These are phyloP conservation scores for Akanthomyces dipterigenus DNA, from an alignment of 2,329 filamentous ascomycete species.

Conservation along the genomic window DNA sequence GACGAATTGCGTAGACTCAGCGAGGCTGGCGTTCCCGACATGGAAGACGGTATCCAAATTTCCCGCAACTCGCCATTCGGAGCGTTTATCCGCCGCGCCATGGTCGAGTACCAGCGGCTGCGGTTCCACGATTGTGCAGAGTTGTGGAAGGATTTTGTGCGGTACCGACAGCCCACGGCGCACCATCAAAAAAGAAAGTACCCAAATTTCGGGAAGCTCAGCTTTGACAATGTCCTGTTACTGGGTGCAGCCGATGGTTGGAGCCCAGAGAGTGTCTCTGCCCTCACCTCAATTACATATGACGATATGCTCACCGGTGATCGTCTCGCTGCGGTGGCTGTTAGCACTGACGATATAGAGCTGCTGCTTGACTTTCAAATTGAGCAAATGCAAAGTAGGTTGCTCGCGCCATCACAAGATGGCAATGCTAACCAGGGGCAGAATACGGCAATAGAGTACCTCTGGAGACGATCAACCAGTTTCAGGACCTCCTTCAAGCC, in stretches of 20 bases:
- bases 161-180: conserved; percentile 71
- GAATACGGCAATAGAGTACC: conserved; percentile 74
- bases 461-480: conserved; percentile 61
- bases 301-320: conserved; percentile 45
- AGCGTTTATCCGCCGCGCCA: conserved; percentile 67
- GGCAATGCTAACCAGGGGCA: conserved; percentile 27
- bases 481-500: conserved; percentile 61
- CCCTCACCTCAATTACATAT: conserved; percentile 42
- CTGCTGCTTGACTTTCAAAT: conserved; percentile 82
- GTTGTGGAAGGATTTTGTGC: conserved; percentile 77
- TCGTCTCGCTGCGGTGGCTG: conserved; percentile 33
- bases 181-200: conserved; percentile 57
- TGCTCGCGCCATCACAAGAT: neutral
- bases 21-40: conserved; percentile 31
- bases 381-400: conserved; percentile 72
- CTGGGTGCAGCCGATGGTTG: conserved; percentile 46
- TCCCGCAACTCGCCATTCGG: conserved; percentile 74
- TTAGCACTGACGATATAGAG: conserved; percentile 76
- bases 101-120: conserved; percentile 72
- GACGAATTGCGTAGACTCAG: conserved; percentile 52
- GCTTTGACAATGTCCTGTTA: conserved; percentile 52
- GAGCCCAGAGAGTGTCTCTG: conserved; percentile 34
- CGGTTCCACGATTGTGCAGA: conserved; percentile 72
- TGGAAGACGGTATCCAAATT: conserved; percentile 51
- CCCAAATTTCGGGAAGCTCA: conserved; percentile 47